phyloP scores from a whole-genome alignment of 78 protist genomes.

The Pigoraptor vietnamica region DNA sequence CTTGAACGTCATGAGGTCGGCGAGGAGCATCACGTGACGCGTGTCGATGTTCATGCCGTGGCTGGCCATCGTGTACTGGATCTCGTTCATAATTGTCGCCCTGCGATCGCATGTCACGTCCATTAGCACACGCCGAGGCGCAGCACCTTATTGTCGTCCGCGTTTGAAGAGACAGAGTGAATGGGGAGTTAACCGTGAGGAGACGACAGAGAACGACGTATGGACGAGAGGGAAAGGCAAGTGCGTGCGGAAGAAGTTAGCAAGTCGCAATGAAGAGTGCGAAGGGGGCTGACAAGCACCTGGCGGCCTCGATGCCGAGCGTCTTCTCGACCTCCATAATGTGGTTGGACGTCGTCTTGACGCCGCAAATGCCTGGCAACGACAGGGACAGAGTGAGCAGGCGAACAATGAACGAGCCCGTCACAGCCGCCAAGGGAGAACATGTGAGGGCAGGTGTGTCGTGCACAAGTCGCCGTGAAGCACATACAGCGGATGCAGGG shows the following conservation, averaged over 20 bases:
- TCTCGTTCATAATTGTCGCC: constrained; percentile 83
- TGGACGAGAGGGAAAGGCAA: too few species aligned
- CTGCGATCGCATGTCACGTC: neutral
- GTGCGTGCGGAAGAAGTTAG: too few species aligned
- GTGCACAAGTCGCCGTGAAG: too few species aligned
- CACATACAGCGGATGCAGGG: too few species aligned
- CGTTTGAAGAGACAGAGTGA: too few species aligned
- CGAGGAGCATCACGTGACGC: constrained; percentile 91
- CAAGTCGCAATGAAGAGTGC: too few species aligned
- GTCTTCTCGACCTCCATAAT: constrained; percentile 69
- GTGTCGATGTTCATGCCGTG: constrained; percentile 92
- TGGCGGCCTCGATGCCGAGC: constrained; percentile 97
- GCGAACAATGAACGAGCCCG: too few species aligned
- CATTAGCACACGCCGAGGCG: neutral
- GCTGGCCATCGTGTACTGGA: constrained; percentile 67
- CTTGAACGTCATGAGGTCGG: constrained; percentile 93
- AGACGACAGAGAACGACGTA: too few species aligned
- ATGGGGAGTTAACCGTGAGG: too few species aligned
- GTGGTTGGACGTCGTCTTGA: constrained; percentile 74
- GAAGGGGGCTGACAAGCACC: constrained; percentile 23
- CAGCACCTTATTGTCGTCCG: too few species aligned
- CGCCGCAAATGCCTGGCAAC: constrained; percentile 43
- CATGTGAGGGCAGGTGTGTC: too few species aligned
- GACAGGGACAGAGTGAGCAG: neutral
- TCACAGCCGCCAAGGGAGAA: too few species aligned